A percentile compares a stretch with the other conserved stretches of the same genome.
Evolutionary conservation across 2,329 filamentous ascomycete genomes (phyloP).

Genomic region (Trichoderma harzianum): DNA sequence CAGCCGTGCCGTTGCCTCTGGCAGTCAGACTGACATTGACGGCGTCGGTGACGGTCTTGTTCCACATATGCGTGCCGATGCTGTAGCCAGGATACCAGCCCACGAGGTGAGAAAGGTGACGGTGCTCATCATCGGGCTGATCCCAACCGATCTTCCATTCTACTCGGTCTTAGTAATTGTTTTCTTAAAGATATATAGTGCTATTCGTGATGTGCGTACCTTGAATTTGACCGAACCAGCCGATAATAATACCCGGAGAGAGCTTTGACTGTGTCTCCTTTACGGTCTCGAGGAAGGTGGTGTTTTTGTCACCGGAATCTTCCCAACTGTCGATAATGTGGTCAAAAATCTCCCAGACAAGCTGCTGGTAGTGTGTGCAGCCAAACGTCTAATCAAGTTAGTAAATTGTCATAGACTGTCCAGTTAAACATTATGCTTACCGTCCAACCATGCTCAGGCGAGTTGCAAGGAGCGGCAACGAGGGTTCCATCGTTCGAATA

Average conservation of each 20-base stretch:
- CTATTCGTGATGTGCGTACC: not conserved
- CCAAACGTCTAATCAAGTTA: slow-evolving; percentile 40
- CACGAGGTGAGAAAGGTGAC: slow-evolving; percentile 50
- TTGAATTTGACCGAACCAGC: slow-evolving; percentile 16
- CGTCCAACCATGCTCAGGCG: slow-evolving; percentile 55
- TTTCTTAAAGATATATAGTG: accelerated
- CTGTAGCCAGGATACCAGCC: slow-evolving; percentile 56
- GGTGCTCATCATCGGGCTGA: slow-evolving; percentile 26
- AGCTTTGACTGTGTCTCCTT: slow-evolving; percentile 8
- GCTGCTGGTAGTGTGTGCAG: slow-evolving; percentile 52
- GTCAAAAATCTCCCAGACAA: slow-evolving; percentile 44
- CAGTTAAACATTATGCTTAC: not conserved
- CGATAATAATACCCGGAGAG: slow-evolving; percentile 12
- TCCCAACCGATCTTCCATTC: slow-evolving; percentile 34
- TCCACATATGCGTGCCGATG: slow-evolving; percentile 42
- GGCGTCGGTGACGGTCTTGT: slow-evolving; percentile 43
- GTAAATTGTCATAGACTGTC: not conserved
- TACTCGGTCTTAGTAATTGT: not conserved
- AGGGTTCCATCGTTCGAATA: slow-evolving; percentile 50
- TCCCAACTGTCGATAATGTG: slow-evolving; percentile 31
- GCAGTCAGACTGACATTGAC: slow-evolving; percentile 44
- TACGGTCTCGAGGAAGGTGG: slow-evolving; percentile 34
- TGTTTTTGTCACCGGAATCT: slow-evolving; percentile 27
- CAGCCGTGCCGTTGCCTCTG: slow-evolving; percentile 46
- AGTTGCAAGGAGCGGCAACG: slow-evolving; percentile 57